These are phyloP conservation scores for Moesziomyces sp. DNA, from an alignment of 1,284 basidiomycete species.

Conservation along the genomic window DNA sequence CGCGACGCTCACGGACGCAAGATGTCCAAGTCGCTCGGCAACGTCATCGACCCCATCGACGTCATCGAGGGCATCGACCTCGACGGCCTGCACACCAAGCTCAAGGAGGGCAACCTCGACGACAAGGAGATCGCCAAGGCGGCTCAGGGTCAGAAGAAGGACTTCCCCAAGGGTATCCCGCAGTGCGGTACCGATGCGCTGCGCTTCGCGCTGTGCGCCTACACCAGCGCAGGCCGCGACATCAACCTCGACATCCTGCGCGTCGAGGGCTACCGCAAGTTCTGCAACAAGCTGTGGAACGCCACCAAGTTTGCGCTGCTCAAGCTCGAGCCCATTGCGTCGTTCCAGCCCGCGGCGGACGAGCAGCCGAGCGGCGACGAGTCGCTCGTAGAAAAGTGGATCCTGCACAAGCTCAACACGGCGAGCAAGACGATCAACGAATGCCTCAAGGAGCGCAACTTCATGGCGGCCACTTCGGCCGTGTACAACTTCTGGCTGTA, in stretches of 20 bases:
- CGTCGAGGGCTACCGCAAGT: constrained; percentile 97
- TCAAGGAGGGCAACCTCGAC: constrained; percentile 91
- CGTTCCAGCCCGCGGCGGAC: constrained; percentile 55
- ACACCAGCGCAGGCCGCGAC: constrained; percentile 76
- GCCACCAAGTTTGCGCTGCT: constrained; percentile 90
- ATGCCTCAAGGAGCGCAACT: constrained; percentile 83
- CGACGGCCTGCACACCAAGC: constrained; percentile 85
- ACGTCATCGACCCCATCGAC: constrained; percentile 97
- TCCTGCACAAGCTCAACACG: constrained; percentile 90
- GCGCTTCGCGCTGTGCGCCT: constrained; percentile 93
- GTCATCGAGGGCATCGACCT: constrained; percentile 89
- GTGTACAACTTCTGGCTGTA: constrained; percentile 98
- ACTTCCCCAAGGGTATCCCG: constrained; percentile 98
- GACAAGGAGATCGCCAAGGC: constrained; percentile 93
- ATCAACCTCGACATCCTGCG: constrained; percentile 83
- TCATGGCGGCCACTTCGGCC: constrained; percentile 87
- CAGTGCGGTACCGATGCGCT: constrained; percentile 98
- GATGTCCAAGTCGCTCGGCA: constrained; percentile 98
- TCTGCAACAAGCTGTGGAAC: constrained; percentile 99
- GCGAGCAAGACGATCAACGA: constrained; percentile 82
- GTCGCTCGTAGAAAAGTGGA: constrained; percentile 93
- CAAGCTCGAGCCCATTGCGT: constrained; percentile 62
- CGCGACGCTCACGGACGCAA: constrained; percentile 98
- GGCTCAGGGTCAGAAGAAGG: constrained; percentile 95
- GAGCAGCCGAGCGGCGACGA: constrained; percentile 85